A percentile compares a stretch with the other conserved stretches of the same genome.
Conservation (phyloP, 257 asterid genomes). For the Anisodus tanguticus region DNA sequence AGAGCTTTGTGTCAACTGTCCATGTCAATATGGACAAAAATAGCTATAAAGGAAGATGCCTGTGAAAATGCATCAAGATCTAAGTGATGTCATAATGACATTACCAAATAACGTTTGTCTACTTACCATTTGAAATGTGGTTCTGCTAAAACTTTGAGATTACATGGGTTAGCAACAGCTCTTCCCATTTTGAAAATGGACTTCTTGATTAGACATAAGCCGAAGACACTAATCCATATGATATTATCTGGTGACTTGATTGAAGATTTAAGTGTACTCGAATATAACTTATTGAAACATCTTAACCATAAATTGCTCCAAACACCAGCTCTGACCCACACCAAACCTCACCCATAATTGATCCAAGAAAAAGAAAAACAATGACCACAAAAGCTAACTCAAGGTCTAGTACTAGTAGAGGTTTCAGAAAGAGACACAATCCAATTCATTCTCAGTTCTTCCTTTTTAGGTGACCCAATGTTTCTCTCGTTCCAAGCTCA, state of each 20-base stretch:
- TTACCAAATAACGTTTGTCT: neutral
- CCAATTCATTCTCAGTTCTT: neutral
- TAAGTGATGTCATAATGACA: neutral
- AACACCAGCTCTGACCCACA: neutral
- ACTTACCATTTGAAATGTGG: neutral
- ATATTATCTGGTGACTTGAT: neutral
- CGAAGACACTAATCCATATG: neutral
- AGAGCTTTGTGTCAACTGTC: neutral
- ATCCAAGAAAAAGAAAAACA: neutral
- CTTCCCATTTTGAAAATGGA: conserved; percentile 10
- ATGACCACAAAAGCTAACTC: conserved; percentile 19
- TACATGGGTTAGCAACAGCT: neutral
- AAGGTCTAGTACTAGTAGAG: neutral
- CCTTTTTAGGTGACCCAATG: neutral
- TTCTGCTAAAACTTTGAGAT: neutral
- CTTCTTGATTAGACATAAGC: conserved; percentile 10
- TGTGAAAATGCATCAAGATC: conserved; percentile 1
- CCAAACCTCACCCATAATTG: neutral
- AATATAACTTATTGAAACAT: conserved; percentile 2
- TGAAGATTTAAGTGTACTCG: neutral
- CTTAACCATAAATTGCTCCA: neutral
- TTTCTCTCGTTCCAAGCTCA: neutral
- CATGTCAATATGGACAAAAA: conserved; percentile 13
- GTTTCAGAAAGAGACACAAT: neutral
- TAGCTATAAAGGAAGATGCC: conserved; percentile 12